Percentiles rank a stretch among this genome's conserved stretches.
Conservation (phyloP, 2,329 filamentous ascomycete species). For the Hymenoscyphus occultus region DNA sequence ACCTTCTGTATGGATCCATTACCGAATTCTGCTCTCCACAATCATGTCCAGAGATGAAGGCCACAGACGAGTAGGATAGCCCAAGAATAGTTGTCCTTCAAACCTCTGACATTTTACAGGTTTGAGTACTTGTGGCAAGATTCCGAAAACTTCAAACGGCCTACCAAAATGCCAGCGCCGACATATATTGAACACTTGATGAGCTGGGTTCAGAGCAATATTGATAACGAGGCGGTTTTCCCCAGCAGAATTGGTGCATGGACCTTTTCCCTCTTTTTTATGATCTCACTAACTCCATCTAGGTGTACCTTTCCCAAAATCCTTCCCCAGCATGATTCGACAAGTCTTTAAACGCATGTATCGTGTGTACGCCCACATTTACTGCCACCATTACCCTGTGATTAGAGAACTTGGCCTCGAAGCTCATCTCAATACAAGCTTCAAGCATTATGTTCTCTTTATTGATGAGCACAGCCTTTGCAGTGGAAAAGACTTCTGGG, state of each 20-base stretch:
- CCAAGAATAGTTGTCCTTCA: neutral
- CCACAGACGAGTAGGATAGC: conserved; percentile 82
- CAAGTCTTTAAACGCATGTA: conserved; percentile 99
- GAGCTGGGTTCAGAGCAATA: conserved; percentile 91
- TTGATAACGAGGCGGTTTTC: conserved; percentile 93
- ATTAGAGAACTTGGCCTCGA: conserved; percentile 92
- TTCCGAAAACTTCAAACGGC: conserved; percentile 86
- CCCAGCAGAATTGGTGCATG: conserved; percentile 82
- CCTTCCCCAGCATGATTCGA: conserved; percentile 81
- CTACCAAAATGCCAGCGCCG: conserved; percentile 96
- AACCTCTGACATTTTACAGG: conserved; percentile 43
- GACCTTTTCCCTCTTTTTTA: neutral
- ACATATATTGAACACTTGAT: conserved; percentile 98
- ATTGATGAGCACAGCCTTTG: conserved; percentile 94
- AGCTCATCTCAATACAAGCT: conserved; percentile 96
- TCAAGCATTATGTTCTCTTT: conserved; percentile 99
- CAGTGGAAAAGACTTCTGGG: conserved; percentile 96
- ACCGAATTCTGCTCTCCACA: conserved; percentile 98
- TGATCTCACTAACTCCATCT: conserved; percentile 17
- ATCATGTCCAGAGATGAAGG: conserved; percentile 98
- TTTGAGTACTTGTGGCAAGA: conserved; percentile 99
- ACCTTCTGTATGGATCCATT: conserved; percentile 96
- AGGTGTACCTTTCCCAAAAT: conserved; percentile 92
- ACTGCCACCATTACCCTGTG: conserved; percentile 99
- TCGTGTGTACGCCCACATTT: conserved; percentile 97